Conservation (phyloP, 257 asterid genomes). For the Craterostigma plantagineum region DNA sequence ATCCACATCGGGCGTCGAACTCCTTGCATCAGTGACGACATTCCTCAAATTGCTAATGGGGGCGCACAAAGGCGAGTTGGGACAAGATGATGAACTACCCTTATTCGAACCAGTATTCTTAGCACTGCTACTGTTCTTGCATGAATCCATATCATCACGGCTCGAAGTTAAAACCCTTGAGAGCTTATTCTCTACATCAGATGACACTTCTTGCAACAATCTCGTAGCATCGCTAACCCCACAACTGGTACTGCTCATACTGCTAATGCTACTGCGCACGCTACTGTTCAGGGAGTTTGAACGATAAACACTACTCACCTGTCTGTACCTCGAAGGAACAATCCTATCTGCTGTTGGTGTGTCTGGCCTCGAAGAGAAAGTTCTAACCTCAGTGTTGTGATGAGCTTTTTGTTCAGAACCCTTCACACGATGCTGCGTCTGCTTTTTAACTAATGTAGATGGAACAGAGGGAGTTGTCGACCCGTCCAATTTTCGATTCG, state of each 20-base stretch:
- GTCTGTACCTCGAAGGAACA: slow-evolving; percentile 40
- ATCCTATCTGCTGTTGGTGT: slow-evolving; percentile 35
- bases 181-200: slow-evolving; percentile 20
- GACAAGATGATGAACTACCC: slow-evolving; percentile 31
- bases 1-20: slow-evolving; percentile 42
- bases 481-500: slow-evolving; percentile 5
- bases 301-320: slow-evolving; percentile 14
- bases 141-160: slow-evolving; percentile 14
- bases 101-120: slow-evolving; percentile 10
- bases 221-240: slow-evolving; percentile 14
- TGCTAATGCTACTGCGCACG: slow-evolving; percentile 5
- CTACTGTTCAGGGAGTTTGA: slow-evolving; percentile 15
- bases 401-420: slow-evolving; percentile 11
- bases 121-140: slow-evolving; percentile 10
- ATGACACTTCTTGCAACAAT: slow-evolving; percentile 39
- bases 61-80: slow-evolving; percentile 31
- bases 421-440: slow-evolving; percentile 13
- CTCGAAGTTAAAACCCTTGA: slow-evolving; percentile 16
- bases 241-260: slow-evolving; percentile 19
- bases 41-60: slow-evolving; percentile 14
- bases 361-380: slow-evolving; percentile 21
- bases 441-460: slow-evolving; percentile 11
- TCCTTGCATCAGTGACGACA: slow-evolving; percentile 17
- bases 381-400: slow-evolving; percentile 9
- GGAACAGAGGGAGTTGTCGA: neutral